A percentile compares a stretch with the other conserved stretches of the same genome.
These are phyloP conservation scores for Neurospora hispaniola DNA, from an alignment of 495 filamentous ascomycete genomes.

Conservation along the genomic window DNA sequence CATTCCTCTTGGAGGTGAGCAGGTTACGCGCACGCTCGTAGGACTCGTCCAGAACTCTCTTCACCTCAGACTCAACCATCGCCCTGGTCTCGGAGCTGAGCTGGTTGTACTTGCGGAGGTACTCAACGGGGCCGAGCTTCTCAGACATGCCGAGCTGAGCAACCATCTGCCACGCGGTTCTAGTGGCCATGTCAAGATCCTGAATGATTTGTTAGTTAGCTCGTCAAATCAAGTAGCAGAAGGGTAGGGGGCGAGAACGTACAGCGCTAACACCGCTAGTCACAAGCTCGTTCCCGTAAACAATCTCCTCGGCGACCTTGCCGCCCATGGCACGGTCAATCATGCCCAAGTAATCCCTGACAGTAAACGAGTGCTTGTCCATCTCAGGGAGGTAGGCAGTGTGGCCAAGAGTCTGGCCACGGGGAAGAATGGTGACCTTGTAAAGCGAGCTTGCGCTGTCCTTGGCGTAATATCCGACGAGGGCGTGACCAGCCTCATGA, in stretches of 20 bases:
- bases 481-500: conserved; percentile 91
- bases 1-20: conserved; percentile 58
- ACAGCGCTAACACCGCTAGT: conserved; percentile 70
- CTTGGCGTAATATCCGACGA: conserved; percentile 71
- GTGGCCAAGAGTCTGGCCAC: conserved; percentile 73
- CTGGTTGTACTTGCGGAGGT: conserved; percentile 63
- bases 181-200: conserved; percentile 77
- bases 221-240: neutral
- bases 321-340: conserved; percentile 85
- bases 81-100: conserved; percentile 77
- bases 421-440: conserved; percentile 93
- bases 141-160: conserved; percentile 82
- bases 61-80: conserved; percentile 77
- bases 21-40: conserved; percentile 62
- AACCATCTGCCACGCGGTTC: conserved; percentile 72
- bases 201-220: conserved; percentile 24
- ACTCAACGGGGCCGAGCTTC: conserved; percentile 79
- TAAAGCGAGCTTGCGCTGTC: conserved; percentile 64
- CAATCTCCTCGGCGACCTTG: conserved; percentile 87
- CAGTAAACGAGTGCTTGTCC: conserved; percentile 73
- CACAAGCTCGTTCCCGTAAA: conserved; percentile 79
- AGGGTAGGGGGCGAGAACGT: conserved; percentile 29
- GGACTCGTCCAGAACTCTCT: conserved; percentile 71
- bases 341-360: conserved; percentile 58
- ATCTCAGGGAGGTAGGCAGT: conserved; percentile 80